Evolutionary conservation across 2,329 filamentous ascomycete species (phyloP), one percentile per base, ranked within the genome.

Genomic region (Aspergillus oerlinghausenensis): DNA sequence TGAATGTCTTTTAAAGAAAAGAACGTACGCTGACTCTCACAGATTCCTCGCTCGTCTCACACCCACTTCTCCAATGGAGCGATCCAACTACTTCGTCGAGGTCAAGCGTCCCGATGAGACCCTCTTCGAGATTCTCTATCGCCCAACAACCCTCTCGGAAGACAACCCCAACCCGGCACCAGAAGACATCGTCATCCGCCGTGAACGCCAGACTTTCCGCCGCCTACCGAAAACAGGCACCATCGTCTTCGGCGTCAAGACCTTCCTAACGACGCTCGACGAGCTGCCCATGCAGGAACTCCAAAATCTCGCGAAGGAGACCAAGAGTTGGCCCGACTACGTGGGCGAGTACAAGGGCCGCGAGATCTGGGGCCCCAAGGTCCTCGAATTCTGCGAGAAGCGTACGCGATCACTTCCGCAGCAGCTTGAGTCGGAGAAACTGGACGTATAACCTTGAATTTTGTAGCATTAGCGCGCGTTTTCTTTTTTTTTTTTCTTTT

Each of bases 221-320:
- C 68, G 76, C 1, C 63, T 83, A 7, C 76, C 76, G 1, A 70
- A 70, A 1, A 76, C 74, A 0, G 72, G 71, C 0, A 74, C 79
- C 0, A 73, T 83, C 1, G 68, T 82, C 3, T 81, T 82, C 60
- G 77, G 77, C 0, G 79, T 81, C 8, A 77, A 78, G 58, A 82
- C 80, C 0, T 74, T 73, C 8, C 66, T 82, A 50, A 72, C 74
- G 2, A 69, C 70, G 0, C 60, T 80, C 5, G 67, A 72, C 3
- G 72, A 78, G 50, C 64, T 80, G 4, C 69, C 71, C 0, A 69
- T 71, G 52, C 67, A 74, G 21, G 77, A 79, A 60, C 59, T 77
- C 38, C 64, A 69, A 29, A 76, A 75, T 45, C 64, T 80, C 25
- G 74, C 69, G 6, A 75, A 66, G n/a, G 76, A 79, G 55, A 72